Evolutionary conservation across 257 asterid species (phyloP).

Genomic region (Anisodus acutangulus): DNA sequence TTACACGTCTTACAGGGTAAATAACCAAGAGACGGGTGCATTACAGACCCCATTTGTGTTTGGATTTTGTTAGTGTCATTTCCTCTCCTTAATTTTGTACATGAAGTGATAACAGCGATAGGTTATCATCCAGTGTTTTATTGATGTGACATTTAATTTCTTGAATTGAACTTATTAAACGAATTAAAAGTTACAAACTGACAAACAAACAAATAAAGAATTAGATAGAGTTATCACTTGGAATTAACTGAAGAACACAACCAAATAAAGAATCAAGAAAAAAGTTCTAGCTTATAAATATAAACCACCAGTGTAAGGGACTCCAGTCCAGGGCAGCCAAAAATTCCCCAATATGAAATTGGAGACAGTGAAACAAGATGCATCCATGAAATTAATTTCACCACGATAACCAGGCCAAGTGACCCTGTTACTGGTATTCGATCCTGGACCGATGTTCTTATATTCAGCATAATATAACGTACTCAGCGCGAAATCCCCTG

Average conservation of each 20-base stretch:
- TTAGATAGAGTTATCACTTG: neutral
- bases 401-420: conserved; percentile 23
- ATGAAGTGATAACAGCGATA: neutral
- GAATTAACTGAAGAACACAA: neutral
- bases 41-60: neutral
- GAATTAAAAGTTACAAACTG: neutral
- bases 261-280: neutral
- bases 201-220: neutral
- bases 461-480: conserved; percentile 28
- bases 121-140: neutral
- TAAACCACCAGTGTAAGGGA: conserved; percentile 25
- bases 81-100: neutral
- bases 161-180: neutral
- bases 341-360: conserved; percentile 22
- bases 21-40: neutral
- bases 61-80: neutral
- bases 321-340: conserved; percentile 31
- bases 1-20: conserved; percentile 17
- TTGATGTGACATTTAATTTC: neutral
- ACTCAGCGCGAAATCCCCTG: neutral
- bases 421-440: neutral
- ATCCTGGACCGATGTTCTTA: conserved; percentile 21
- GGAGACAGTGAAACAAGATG: conserved; percentile 21
- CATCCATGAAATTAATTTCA: neutral
- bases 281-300: neutral